phyloP scores from a whole-genome alignment of 192 early-diverging fungal species.

The Linnemannia hyalina region DNA sequence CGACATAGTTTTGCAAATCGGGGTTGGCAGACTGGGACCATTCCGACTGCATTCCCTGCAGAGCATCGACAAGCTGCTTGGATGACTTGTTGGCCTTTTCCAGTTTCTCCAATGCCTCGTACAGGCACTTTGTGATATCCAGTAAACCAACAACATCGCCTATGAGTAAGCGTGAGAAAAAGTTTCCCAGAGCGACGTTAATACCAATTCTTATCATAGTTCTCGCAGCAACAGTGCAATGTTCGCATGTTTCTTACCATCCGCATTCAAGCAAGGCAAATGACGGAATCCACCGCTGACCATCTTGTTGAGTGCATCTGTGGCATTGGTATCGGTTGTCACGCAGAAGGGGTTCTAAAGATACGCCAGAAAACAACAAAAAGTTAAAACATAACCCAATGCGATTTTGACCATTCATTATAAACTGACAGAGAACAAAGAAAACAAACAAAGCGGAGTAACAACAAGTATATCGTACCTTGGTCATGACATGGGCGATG shows the following conservation, averaged over 20 bases:
- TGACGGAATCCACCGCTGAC: constrained; percentile 84
- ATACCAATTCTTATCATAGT: neutral
- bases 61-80: constrained; percentile 80
- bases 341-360: constrained; percentile 83
- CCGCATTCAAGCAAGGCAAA: constrained; percentile 59
- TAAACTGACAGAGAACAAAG: neutral
- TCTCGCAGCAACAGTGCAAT: neutral
- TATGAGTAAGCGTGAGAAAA: constrained; percentile 12
- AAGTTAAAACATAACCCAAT: neutral
- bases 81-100: constrained; percentile 85
- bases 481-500: constrained; percentile 85
- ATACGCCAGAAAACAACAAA: neutral
- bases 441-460: neutral
- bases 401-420: neutral
- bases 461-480: constrained; percentile 14
- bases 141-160: constrained; percentile 86
- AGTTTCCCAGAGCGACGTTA: neutral
- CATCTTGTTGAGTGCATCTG: constrained; percentile 86
- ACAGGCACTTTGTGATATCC: constrained; percentile 88
- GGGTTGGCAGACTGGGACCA: constrained; percentile 71
- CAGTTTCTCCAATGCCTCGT: constrained; percentile 85
- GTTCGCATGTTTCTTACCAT: constrained; percentile 20
- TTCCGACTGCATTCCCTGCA: constrained; percentile 84
- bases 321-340: constrained; percentile 77
- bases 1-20: constrained; percentile 73